These are phyloP conservation scores for Beauveria medogensis DNA, from an alignment of 2,329 filamentous ascomycete genomes.

Conservation along the genomic window DNA sequence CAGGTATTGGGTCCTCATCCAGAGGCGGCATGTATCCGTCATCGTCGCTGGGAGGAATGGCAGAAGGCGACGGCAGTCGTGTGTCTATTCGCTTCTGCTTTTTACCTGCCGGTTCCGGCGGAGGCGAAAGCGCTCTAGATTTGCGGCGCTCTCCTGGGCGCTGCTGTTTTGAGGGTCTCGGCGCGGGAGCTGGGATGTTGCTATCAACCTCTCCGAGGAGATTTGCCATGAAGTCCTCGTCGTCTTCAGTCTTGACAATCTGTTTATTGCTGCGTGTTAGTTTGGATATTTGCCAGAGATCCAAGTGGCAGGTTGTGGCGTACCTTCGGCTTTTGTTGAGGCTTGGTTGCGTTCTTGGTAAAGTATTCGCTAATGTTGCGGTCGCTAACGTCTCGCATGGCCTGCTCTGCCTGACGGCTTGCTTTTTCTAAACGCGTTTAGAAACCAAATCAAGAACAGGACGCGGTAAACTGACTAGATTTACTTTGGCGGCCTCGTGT, in stretches of 20 bases:
- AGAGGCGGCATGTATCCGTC: conserved; percentile 46
- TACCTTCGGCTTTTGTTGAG: conserved; percentile 76
- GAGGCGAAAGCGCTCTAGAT: conserved; percentile 71
- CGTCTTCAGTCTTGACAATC: conserved; percentile 74
- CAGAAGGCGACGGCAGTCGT: conserved; percentile 37
- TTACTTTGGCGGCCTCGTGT: conserved; percentile 42
- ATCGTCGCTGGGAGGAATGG: conserved; percentile 39
- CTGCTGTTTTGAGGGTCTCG: conserved; percentile 52
- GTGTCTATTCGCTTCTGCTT: conserved; percentile 47
- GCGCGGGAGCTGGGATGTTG: conserved; percentile 51
- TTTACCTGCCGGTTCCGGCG: conserved; percentile 47
- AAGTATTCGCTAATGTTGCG: conserved; percentile 94
- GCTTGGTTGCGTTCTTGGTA: conserved; percentile 60
- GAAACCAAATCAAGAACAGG: neutral
- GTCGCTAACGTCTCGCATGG: conserved; percentile 78
- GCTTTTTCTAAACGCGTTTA: conserved; percentile 57
- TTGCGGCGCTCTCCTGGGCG: conserved; percentile 72
- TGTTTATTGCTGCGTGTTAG: conserved; percentile 24
- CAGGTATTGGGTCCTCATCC: conserved; percentile 50
- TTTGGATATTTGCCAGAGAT: neutral
- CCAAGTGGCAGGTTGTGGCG: conserved; percentile 4
- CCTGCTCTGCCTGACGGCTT: conserved; percentile 78
- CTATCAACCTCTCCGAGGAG: conserved; percentile 83
- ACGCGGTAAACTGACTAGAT: conserved; percentile 31
- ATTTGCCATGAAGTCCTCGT: conserved; percentile 78